Conservation (phyloP, 1,284 basidiomycete species). For the Cryptococcus deneoformans region DNA sequence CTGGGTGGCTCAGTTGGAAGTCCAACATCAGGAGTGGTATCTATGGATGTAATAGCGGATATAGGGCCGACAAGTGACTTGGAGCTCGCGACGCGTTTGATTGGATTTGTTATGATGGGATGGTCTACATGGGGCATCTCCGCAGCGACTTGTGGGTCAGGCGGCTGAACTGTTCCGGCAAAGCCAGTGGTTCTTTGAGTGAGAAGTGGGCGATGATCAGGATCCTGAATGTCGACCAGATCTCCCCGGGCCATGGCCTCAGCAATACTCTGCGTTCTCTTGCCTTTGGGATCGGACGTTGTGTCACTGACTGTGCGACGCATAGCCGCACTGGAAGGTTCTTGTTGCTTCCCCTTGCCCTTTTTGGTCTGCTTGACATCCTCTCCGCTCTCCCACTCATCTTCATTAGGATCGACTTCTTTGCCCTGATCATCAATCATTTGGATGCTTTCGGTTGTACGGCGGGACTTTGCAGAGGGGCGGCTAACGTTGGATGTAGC, state of each 20-base stretch:
- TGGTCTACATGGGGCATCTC: constrained; percentile 12
- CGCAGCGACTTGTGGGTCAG: constrained; percentile 21
- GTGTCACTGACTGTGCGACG: constrained; percentile 28
- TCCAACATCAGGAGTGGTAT: constrained; percentile 1
- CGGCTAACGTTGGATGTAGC: constrained; percentile 8
- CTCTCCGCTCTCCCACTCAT: constrained; percentile 34
- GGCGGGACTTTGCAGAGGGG: constrained; percentile 10
- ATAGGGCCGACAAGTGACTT: constrained; percentile 14
- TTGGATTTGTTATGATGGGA: constrained; percentile 3
- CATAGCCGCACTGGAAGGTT: constrained; percentile 10
- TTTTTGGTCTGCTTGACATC: constrained; percentile 14
- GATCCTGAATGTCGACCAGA: constrained; percentile 4
- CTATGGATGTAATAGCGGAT: constrained; percentile 1
- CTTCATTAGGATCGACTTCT: constrained; percentile 19
- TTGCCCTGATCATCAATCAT: constrained; percentile 20
- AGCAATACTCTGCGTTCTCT: background rate
- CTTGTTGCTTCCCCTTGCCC: background rate
- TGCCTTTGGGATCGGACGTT: constrained; percentile 12
- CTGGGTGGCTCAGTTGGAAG: background rate
- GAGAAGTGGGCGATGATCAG: constrained; percentile 5
- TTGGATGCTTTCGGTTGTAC: constrained; percentile 17
- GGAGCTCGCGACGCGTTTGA: constrained; percentile 10
- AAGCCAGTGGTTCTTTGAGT: constrained; percentile 31
- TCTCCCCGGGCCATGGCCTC: background rate
- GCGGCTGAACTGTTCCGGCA: constrained; percentile 24